Evolutionary conservation across 129 eudicot species (phyloP).

Genomic region (Escallonia rubra): DNA sequence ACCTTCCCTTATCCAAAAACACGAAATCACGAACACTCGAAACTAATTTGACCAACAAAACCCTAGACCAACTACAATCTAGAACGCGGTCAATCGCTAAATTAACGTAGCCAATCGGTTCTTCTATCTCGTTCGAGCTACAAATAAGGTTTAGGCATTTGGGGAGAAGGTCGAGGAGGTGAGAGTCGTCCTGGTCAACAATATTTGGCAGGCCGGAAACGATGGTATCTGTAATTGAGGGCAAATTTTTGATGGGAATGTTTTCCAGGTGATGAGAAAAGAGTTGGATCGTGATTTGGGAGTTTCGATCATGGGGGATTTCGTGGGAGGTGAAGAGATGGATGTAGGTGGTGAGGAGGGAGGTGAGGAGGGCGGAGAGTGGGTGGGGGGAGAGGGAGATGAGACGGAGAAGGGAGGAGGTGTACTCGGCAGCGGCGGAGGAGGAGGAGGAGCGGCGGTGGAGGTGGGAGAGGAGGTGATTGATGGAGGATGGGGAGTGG

Average conservation of each 20-base stretch:
- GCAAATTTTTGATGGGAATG: slow-evolving; percentile 22
- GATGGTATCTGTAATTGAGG: slow-evolving; percentile 30
- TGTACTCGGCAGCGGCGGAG: slow-evolving; percentile 45
- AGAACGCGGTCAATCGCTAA: slow-evolving; percentile 34
- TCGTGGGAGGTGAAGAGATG: slow-evolving; percentile 42
- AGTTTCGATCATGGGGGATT: slow-evolving; percentile 50
- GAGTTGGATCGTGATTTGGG: slow-evolving; percentile 50
- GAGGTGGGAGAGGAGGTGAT: slow-evolving; percentile 64
- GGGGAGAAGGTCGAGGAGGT: slow-evolving; percentile 53
- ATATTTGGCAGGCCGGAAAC: slow-evolving; percentile 18
- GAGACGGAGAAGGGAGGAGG: slow-evolving; percentile 56
- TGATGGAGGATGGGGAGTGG: slow-evolving; percentile 47
- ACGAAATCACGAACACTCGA: slow-evolving; percentile 45
- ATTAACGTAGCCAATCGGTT: slow-evolving; percentile 13
- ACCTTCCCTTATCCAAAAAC: slow-evolving; percentile 43
- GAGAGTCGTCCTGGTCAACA: slow-evolving; percentile 54
- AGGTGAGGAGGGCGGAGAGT: slow-evolving; percentile 39
- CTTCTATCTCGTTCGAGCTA: slow-evolving; percentile 33
- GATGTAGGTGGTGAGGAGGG: slow-evolving; percentile 46
- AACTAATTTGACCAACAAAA: slow-evolving; percentile 62
- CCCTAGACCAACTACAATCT: slow-evolving; percentile 44
- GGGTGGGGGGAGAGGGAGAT: slow-evolving; percentile 20
- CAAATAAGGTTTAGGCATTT: slow-evolving; percentile 43
- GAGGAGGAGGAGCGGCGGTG: slow-evolving; percentile 34
- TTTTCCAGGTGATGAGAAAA: slow-evolving; percentile 36